Base-by-base conservation (phyloP, 2,329 filamentous ascomycete species). In the Penicillium occitanis region DNA sequence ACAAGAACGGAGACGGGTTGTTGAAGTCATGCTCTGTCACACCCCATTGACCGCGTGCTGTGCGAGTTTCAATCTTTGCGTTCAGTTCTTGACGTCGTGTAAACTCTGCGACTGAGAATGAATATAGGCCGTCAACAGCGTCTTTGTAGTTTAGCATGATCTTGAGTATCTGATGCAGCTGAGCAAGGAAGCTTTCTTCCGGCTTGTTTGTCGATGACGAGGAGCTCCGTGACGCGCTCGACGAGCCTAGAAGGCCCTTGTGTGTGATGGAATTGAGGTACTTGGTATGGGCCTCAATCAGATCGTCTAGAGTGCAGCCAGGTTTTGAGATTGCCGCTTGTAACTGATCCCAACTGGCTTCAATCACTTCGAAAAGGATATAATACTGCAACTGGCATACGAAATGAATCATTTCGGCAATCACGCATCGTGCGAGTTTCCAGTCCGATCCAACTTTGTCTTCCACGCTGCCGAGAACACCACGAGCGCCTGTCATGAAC, bases 391-490 rank as follows among this genome's bases (percentile, higher is more conserved):
- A 85, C 79, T 99, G 95, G 69, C 92, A 92, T 73, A 98, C 90
- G 74, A 99, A 98, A 77, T 99, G 96, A 17, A 98, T 92, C 95
- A 99, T 99, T 78, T 99, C 96, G 13, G 94, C 93, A 44, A 98
- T 88, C 19, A 90, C 89, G 66, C 93, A 95, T 66, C 94, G 86
- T 4, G 93, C 96, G 14, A 86, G 88, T 76, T 97, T 97, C 95
- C 95, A 99, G 62, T 94, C 91, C 67, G 88, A 83, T 33, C 86
- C 86, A 28, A 96, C 87, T 68, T 87, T 86, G 71, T 90, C 88
- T 60, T 92, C 89, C 3, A 91, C 86, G 37, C 87, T 90, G 68
- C 91, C 90, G 6, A 99, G 86, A 0, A 98, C 93, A n/a, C 94
- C 93, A 67, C 95, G 87, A 3, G 93, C 88, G 53, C 95, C 95